Conservation (phyloP, 257 asterid species). For the Dorcoceras hygrometricum region DNA sequence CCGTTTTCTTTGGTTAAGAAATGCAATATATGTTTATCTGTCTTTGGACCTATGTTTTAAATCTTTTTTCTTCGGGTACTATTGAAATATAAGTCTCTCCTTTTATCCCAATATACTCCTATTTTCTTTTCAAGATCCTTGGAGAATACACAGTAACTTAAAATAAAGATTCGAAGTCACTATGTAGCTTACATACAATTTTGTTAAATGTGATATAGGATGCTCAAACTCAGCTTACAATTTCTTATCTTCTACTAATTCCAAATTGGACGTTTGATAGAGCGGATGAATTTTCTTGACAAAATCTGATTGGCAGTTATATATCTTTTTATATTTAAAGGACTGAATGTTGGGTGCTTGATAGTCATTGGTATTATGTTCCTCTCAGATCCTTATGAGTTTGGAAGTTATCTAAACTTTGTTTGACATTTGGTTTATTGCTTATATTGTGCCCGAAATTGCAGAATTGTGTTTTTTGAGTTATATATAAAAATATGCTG, state of each 20-base stretch:
- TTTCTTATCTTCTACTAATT: background rate
- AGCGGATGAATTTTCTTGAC: background rate
- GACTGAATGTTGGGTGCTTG: background rate
- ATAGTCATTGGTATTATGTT: background rate
- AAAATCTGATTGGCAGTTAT: background rate
- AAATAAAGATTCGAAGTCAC: background rate
- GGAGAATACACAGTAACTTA: background rate
- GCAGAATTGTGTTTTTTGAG: conserved; percentile 8
- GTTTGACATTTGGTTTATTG: conserved; percentile 11
- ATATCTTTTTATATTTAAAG: background rate
- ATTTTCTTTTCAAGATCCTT: too few species aligned
- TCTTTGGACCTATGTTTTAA: too few species aligned
- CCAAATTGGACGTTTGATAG: background rate
- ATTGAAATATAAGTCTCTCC: too few species aligned
- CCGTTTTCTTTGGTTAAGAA: too few species aligned
- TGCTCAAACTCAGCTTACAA: background rate
- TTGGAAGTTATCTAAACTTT: background rate
- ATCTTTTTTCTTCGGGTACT: too few species aligned
- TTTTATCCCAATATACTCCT: background rate
- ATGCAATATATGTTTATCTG: too few species aligned
- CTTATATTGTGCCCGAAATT: background rate
- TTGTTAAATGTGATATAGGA: background rate
- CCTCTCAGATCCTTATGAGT: background rate
- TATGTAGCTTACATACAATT: background rate
- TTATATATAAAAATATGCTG: conserved; percentile 5